phyloP scores from a whole-genome alignment of 176 grass and related monocot genomes.

The Lolium multiflorum region DNA sequence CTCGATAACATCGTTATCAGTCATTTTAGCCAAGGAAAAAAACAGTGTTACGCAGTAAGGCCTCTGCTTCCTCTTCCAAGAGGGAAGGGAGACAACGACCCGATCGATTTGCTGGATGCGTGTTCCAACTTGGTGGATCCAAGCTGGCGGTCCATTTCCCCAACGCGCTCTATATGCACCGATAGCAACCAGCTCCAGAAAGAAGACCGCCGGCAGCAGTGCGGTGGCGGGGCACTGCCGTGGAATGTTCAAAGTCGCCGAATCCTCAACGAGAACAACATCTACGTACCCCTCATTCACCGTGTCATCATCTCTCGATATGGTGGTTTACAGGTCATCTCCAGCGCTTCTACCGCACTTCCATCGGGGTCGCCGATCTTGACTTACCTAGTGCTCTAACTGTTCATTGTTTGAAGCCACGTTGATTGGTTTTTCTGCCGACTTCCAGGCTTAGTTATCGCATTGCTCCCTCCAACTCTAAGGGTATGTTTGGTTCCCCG shows the following conservation, averaged over 20 bases:
- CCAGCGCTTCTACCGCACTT: not conserved
- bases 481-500: too few species aligned
- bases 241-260: too few species aligned
- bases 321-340: conserved; percentile 17
- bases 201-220: not conserved
- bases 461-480: too few species aligned
- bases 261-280: too few species aligned
- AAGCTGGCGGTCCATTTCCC: not conserved
- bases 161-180: not conserved
- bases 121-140: not conserved
- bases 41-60: not conserved
- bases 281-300: too few species aligned
- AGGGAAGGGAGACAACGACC: not conserved
- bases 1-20: not conserved
- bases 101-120: not conserved
- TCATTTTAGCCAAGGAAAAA: not conserved
- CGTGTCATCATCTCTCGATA: too few species aligned
- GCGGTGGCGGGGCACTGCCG: too few species aligned
- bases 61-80: not conserved
- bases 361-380: not conserved
- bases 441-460: not conserved
- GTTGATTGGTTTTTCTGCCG: not conserved
- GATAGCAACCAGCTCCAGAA: not conserved
- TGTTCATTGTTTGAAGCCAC: not conserved
- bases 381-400: not conserved